Percentiles rank a stretch among this genome's conserved stretches.
Conservation (phyloP, 2,329 filamentous ascomycete genomes). For the Mycosphaerella sp. region DNA sequence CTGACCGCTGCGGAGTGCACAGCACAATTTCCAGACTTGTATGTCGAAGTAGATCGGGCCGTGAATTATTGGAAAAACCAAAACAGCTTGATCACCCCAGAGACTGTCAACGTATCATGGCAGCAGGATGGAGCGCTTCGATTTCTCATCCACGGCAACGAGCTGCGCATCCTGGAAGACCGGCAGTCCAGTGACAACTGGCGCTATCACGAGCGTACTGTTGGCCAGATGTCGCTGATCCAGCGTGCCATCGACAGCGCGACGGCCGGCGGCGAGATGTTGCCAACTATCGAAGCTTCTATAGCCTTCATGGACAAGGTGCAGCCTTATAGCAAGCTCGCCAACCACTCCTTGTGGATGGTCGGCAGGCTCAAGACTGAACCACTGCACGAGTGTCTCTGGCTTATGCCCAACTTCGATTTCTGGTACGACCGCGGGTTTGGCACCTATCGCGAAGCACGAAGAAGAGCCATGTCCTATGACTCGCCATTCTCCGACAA, state of each 20-base stretch:
- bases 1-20: slow-evolving; percentile 35
- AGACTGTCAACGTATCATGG: slow-evolving; percentile 17
- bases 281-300: slow-evolving; percentile 20
- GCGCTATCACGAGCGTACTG: not conserved
- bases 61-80: slow-evolving; percentile 12
- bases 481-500: slow-evolving; percentile 15
- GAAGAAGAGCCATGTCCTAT: not conserved
- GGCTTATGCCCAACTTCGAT: slow-evolving; percentile 49
- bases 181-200: not conserved
- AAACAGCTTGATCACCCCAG: slow-evolving; percentile 8
- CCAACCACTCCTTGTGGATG: not conserved
- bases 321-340: not conserved
- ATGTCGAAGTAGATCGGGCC: slow-evolving; percentile 39
- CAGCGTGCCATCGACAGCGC: slow-evolving; percentile 17
- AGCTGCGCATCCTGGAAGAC: slow-evolving; percentile 17
- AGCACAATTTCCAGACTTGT: slow-evolving; percentile 47
- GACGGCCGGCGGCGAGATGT: slow-evolving; percentile 14
- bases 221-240: slow-evolving; percentile 13
- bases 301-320: slow-evolving; percentile 11
- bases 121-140: slow-evolving; percentile 17
- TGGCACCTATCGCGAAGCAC: slow-evolving; percentile 16
- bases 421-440: slow-evolving; percentile 38
- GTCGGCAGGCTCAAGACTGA: slow-evolving; percentile 2
- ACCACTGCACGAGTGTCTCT: slow-evolving; percentile 35
- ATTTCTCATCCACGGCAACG: slow-evolving; percentile 19